phyloP scores from a whole-genome alignment of 805 yeast genomes.

The Ogataea degrootiae region DNA sequence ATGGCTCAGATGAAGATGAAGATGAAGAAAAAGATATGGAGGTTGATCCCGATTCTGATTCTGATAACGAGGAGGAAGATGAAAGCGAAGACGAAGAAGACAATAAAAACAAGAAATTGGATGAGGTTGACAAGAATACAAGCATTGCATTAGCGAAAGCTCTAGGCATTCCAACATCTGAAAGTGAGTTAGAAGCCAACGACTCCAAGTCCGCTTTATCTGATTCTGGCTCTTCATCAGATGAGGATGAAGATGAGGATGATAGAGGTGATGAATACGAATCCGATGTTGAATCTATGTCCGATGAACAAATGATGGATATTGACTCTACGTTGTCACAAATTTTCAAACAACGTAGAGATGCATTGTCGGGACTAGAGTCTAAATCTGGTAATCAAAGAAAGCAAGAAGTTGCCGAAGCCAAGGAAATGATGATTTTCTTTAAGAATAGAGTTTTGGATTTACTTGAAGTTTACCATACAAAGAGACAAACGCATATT shows the following conservation, averaged over 20 bases:
- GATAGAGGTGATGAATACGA: slow-evolving; percentile 50
- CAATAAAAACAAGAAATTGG: slow-evolving; percentile 28
- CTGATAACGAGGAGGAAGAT: slow-evolving; percentile 7
- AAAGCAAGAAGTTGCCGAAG: slow-evolving; percentile 70
- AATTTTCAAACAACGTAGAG: slow-evolving; percentile 80
- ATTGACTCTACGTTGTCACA: slow-evolving; percentile 78
- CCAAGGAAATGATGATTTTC: slow-evolving; percentile 71
- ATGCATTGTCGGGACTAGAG: slow-evolving; percentile 46
- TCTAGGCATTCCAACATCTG: slow-evolving; percentile 53
- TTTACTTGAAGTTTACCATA: slow-evolving; percentile 60
- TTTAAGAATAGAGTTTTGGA: slow-evolving; percentile 79
- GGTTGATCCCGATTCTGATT: slow-evolving; percentile 19
- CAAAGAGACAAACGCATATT: slow-evolving; percentile 37
- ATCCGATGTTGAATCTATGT: slow-evolving; percentile 78
- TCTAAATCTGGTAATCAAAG: slow-evolving; percentile 57
- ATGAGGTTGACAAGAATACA: slow-evolving; percentile 40
- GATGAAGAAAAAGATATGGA: slow-evolving; percentile 33
- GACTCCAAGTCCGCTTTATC: slow-evolving; percentile 17
- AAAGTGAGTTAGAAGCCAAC: slow-evolving; percentile 43
- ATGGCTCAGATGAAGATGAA: slow-evolving; percentile 37
- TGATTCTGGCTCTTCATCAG: slow-evolving; percentile 18
- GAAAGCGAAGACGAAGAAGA: slow-evolving; percentile 38
- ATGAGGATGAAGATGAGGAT: slow-evolving; percentile 30
- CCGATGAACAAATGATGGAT: slow-evolving; percentile 95
- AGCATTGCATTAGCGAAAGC: slow-evolving; percentile 66